Conservation (phyloP, 345 rosid genomes). For the Hibiscus mutabilis region DNA sequence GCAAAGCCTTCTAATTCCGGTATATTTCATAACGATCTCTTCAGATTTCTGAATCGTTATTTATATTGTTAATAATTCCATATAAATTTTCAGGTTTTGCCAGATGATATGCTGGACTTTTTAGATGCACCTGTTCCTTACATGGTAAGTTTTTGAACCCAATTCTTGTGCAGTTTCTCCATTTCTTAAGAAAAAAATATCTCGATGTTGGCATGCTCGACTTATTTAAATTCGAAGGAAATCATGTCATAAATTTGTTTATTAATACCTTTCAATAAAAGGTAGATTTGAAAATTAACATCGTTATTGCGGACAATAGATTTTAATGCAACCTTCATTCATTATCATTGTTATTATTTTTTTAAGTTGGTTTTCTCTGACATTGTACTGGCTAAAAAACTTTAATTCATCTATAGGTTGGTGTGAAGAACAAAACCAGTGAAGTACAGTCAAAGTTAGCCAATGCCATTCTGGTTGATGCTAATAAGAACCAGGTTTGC, state of each 20-base stretch:
- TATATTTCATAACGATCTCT: constrained; percentile 19
- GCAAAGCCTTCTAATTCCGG: constrained; percentile 98
- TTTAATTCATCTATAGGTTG: constrained; percentile 48
- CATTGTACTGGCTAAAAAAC: neutral
- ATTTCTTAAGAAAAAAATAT: neutral
- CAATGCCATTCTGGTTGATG: constrained; percentile 36
- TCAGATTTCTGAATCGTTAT: neutral
- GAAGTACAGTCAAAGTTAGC: constrained; percentile 4
- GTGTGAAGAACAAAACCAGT: constrained; percentile 80
- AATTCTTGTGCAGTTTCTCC: neutral
- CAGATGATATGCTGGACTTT: constrained; percentile 92
- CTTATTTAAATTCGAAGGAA: neutral
- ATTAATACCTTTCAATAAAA: no score
- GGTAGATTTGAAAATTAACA: no score
- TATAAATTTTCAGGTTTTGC: constrained; percentile 61
- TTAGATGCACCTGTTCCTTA: constrained; percentile 98
- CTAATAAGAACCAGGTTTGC: constrained; percentile 60
- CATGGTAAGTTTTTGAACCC: constrained; percentile 46
- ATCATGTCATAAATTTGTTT: neutral
- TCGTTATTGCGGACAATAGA: neutral
- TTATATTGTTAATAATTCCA: neutral
- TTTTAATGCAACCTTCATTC: neutral
- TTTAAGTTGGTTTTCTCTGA: neutral
- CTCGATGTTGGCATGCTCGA: neutral
- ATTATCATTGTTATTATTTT: neutral